phyloP scores from a whole-genome alignment of 441 rosid species.

The Sinapis alba region DNA sequence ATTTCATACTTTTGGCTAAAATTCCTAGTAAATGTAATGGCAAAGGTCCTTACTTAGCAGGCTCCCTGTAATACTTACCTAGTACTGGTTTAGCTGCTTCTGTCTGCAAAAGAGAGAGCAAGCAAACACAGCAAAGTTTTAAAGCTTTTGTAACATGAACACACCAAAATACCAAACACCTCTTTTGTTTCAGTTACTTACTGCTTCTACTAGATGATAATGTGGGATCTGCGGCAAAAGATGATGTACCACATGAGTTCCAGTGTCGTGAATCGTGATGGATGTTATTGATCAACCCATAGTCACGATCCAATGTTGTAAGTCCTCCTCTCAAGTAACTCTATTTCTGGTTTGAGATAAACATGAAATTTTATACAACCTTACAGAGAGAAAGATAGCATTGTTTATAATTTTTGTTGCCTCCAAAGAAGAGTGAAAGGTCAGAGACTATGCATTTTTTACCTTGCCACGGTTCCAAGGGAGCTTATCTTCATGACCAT shows the following conservation, averaged over 20 bases:
- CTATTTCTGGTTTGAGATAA: slow-evolving; percentile 53
- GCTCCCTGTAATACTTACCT: slow-evolving; percentile 64
- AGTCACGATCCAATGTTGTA: too few relatives aligned
- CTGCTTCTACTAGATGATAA: slow-evolving; percentile 70
- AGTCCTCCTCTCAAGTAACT: slow-evolving; percentile 74
- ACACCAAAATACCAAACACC: slow-evolving; percentile 44
- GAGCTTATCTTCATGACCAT: too few relatives aligned
- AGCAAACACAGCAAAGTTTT: neutral
- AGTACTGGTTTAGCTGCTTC: slow-evolving; percentile 67
- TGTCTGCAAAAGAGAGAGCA: slow-evolving; percentile 45
- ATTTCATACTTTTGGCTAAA: slow-evolving; percentile 50
- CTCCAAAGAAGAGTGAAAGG: neutral
- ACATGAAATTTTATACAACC: slow-evolving; percentile 13
- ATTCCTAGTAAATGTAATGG: slow-evolving; percentile 49
- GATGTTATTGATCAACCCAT: slow-evolving; percentile 64
- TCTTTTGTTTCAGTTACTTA: slow-evolving; percentile 34
- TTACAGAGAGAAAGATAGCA: neutral
- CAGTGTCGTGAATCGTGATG: slow-evolving; percentile 78
- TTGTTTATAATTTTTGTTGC: too few relatives aligned
- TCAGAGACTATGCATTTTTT: neutral
- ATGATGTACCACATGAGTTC: slow-evolving; percentile 74
- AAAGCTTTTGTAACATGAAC: neutral
- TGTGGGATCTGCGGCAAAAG: slow-evolving; percentile 79
- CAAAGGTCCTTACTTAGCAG: slow-evolving; percentile 49
- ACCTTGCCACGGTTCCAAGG: slow-evolving; percentile 80